Evolutionary conservation across 345 rosid genomes (phyloP).

Genomic region (Eucalyptus brandiana): DNA sequence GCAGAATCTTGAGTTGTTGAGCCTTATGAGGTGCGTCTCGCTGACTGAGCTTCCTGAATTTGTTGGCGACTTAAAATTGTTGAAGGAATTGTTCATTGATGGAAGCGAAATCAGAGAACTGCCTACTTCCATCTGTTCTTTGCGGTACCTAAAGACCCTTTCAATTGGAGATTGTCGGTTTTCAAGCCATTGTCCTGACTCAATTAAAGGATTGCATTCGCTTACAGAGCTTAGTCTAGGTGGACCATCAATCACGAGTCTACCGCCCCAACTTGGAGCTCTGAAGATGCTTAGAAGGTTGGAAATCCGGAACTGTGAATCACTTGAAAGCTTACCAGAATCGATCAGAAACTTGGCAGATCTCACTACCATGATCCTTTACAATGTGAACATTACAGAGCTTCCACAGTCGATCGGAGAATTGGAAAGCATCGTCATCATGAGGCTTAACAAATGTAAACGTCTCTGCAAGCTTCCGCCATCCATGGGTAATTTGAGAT

Average conservation of each 20-base stretch:
- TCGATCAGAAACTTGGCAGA: conserved; percentile 14
- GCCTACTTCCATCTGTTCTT: conserved; percentile 23
- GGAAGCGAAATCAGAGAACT: conserved; percentile 16
- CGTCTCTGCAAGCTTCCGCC: conserved; percentile 27
- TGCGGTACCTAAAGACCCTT: conserved; percentile 14
- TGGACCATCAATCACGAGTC: conserved; percentile 5
- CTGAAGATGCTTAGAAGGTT: conserved; percentile 30
- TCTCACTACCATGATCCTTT: conserved; percentile 14
- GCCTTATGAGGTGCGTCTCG: conserved; percentile 14
- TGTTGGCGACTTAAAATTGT: conserved; percentile 11
- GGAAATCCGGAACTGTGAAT: conserved; percentile 6
- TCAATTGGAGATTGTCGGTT: conserved; percentile 4
- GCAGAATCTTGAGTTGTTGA: conserved; percentile 25
- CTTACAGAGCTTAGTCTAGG: conserved; percentile 10
- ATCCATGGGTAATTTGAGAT: conserved; percentile 26
- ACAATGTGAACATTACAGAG: conserved; percentile 8
- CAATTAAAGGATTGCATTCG: conserved; percentile 22
- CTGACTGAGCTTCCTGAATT: conserved; percentile 18
- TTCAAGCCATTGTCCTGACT: conserved; percentile 19
- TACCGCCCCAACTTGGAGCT: conserved; percentile 19
- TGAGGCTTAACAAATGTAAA: conserved; percentile 11
- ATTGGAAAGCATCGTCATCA: conserved; percentile 13
- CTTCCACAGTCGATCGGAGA: conserved; percentile 31
- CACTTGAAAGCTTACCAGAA: conserved; percentile 20
- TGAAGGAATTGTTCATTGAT: conserved; percentile 1